A percentile compares a stretch with the other conserved stretches of the same genome.
phyloP scores from a whole-genome alignment of 1,284 basidiomycete genomes.

The Ustilago vetiveriae region DNA sequence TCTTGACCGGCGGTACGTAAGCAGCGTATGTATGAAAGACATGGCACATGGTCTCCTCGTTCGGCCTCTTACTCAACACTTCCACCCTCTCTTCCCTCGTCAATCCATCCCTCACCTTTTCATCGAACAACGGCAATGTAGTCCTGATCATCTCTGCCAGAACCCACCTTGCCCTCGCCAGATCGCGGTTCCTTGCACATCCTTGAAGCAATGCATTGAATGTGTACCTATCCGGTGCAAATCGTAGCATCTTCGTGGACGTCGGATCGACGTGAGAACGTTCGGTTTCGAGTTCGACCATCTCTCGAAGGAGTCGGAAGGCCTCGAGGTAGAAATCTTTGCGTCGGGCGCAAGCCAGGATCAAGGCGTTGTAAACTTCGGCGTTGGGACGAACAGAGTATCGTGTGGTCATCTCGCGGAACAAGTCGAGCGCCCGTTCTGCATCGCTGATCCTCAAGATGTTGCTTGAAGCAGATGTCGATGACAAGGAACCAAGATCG shows the following conservation, averaged over 20 bases:
- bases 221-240: slow-evolving; percentile 76
- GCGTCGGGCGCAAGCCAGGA: slow-evolving; percentile 75
- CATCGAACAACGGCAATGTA: slow-evolving; percentile 46
- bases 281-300: slow-evolving; percentile 78
- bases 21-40: slow-evolving; percentile 88
- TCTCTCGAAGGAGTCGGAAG: slow-evolving; percentile 71
- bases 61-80: slow-evolving; percentile 69
- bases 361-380: slow-evolving; percentile 82
- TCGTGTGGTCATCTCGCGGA: slow-evolving; percentile 85
- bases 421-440: slow-evolving; percentile 90
- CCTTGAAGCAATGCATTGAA: slow-evolving; percentile 88
- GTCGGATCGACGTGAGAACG: slow-evolving; percentile 73
- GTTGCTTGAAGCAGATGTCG: background rate
- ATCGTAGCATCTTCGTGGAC: slow-evolving; percentile 55
- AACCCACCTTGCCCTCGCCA: slow-evolving; percentile 86
- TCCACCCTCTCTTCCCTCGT: slow-evolving; percentile 49
- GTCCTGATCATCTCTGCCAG: slow-evolving; percentile 81
- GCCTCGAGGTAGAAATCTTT: slow-evolving; percentile 60
- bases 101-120: slow-evolving; percentile 2
- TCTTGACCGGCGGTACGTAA: slow-evolving; percentile 72
- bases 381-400: slow-evolving; percentile 75
- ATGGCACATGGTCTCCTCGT: slow-evolving; percentile 81
- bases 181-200: slow-evolving; percentile 84
- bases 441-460: slow-evolving; percentile 73
- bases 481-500: background rate